Evolutionary conservation across 2,329 filamentous ascomycete genomes (phyloP), one percentile per base, ranked within the genome.

Genomic region (Cordyceps tenuipes): DNA sequence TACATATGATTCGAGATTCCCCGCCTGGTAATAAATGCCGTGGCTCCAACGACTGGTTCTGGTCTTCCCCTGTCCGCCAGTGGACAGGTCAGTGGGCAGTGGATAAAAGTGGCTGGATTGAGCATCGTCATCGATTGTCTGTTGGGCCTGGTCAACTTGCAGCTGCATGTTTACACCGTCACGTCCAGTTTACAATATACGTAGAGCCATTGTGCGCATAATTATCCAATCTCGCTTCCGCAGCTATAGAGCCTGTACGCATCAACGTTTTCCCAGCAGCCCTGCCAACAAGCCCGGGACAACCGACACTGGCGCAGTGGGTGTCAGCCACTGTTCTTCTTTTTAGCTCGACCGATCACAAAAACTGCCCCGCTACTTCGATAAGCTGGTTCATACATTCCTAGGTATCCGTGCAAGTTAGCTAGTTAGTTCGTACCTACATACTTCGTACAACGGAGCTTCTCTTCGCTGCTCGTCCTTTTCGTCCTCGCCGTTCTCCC

Each of bases 281-380:
- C 34, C 34, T 36, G 34, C 9, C 34, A 36, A 10, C 34, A 36
- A 34, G 12, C 29, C 29, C 34, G 34, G 34, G 34, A 36, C 34
- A 10, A 10, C 34, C 34, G 34, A 36, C 12, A 36, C 39, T 43
- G 15, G 15, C 39, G 3, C 39, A 12, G 39, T 39, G 19, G 17
- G 21, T 54, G 51, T 57, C 54, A 44, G 54, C 10, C 43, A 56
- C 26, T 9, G 10, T 36, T 36, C 34, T 36, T 10, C 36, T 56
- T 36, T 10, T 47, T 56, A 57, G 47, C 55, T n/a, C 23, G 34
- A 26, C 47, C 34, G 55, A 57, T 57, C 55, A 57, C 23, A 47
- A 59, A 59, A 53, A 29, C 31, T 53, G 57, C 57, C 57, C 57
- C 57, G 57, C 57, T 49, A 59, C 17, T 48, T 52, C 57, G 57